Base-by-base conservation (phyloP, 75 land plant species). In the Azolla pinnata region DNA sequence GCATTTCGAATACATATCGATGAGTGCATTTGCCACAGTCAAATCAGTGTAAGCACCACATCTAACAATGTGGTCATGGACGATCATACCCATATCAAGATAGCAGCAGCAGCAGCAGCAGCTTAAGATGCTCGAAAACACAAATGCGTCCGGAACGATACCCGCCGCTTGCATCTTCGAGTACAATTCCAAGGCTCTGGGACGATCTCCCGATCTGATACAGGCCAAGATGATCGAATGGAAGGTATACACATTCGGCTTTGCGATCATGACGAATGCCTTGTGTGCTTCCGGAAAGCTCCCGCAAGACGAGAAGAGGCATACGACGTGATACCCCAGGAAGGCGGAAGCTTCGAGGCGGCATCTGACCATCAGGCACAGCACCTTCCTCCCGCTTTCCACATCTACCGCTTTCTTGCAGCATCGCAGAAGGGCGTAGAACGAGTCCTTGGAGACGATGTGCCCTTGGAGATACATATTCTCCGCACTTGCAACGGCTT, bases 1-100 rank as follows among this genome's bases (percentile, higher is more conserved):
- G 34, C 61, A 55, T 44, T 60, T 58, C 14, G 44, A 34, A 30
- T 75, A 75, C 59, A 75, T 64, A 25, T 61, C 46, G 1, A 70
- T 46, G 0, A 70, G 60, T 24, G 71, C 14, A 68, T 68, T 68
- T 48, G 14, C n/a, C 12, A 68, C 21, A 8, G 63, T 18, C 17
- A 17, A 46, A 46, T 18, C 23, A 14, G 49, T 18, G 17, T 46
- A 18, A 2, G 21, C 4, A 4, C 49, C 49, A 4, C 2, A 3
- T 17, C 4, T 4, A 18, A 46, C 21, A 46, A 46, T 46, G 4
- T 46, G 49, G 17, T 46, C 49, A 4, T 18, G 14, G 14, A 18
- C n/a, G 2, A 46, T 46, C 49, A 46, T 2, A 2, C 21, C 23
- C 21, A 14, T 23, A 18, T 46, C 49, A 18, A 2, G 4, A 46